Conservation (phyloP, 1,284 basidiomycete genomes). For the Rhodotorula glutinis region DNA sequence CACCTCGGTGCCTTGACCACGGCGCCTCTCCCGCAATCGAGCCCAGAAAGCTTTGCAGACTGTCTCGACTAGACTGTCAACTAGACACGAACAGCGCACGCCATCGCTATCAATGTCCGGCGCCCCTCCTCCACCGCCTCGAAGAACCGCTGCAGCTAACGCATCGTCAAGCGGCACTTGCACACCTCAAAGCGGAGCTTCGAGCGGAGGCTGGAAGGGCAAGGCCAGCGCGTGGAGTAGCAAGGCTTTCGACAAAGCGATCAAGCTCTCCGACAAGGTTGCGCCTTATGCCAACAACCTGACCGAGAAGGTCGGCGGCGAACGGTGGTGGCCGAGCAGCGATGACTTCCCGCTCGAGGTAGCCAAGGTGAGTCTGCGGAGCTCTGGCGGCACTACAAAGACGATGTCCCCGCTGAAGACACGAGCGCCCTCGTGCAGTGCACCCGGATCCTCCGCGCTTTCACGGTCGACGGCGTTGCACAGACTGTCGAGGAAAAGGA, state of each 20-base stretch:
- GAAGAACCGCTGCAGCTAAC: neutral
- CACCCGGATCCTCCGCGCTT: slow-evolving; percentile 53
- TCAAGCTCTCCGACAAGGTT: slow-evolving; percentile 10
- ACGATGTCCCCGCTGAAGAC: too few relatives aligned
- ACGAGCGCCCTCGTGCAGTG: slow-evolving; percentile 46
- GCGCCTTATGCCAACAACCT: slow-evolving; percentile 17
- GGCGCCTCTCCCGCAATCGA: too few relatives aligned
- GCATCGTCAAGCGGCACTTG: too few relatives aligned
- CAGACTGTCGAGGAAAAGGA: slow-evolving; percentile 28
- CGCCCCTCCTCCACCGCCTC: too few relatives aligned
- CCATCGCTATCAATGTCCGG: too few relatives aligned
- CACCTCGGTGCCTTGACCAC: neutral
- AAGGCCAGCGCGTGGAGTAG: slow-evolving; percentile 13
- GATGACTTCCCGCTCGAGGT: slow-evolving; percentile 52
- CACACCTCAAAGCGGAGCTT: neutral
- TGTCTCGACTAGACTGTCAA: too few relatives aligned
- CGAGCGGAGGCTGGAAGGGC: slow-evolving; percentile 13
- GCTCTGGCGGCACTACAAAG: too few relatives aligned
- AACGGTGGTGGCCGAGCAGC: slow-evolving; percentile 55
- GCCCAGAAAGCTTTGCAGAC: too few relatives aligned
- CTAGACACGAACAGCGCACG: too few relatives aligned
- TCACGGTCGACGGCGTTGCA: slow-evolving; percentile 50
- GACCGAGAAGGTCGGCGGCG: slow-evolving; percentile 47
- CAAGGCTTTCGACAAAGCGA: slow-evolving; percentile 25
- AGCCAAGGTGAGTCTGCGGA: neutral